Base-by-base conservation (phyloP, 2,329 filamentous ascomycete genomes). In the Colletotrichum camelliae region DNA sequence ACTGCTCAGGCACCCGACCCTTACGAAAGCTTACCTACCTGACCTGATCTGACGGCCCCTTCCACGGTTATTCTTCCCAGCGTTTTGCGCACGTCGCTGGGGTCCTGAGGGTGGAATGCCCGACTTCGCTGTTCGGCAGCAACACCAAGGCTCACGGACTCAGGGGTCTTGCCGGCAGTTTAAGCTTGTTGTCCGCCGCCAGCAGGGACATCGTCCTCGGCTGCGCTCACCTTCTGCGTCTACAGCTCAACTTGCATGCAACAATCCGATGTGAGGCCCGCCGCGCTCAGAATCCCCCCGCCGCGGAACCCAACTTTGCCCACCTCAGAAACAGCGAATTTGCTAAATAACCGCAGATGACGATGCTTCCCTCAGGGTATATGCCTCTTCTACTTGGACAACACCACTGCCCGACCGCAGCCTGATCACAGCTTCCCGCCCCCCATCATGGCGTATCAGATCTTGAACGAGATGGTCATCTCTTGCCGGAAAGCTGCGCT, bases 131-230 rank as follows among this genome's bases (percentile, higher is more conserved):
- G 64, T 55, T 66, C 24, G 33, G 39, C 24, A 24, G n/a, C 64
- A 27, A 27, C 5, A 65, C 9, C 24, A 48, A 37, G 37, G 24
- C 65, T 21, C 55, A 52, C 16, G n/a, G 27, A 35, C 27, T 24
- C 69, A 67, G 57, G 69, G 73, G 73, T 75, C 64, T 73, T 74
- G 74, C 74, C 27, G 21, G 74, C 29, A 76, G 18, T 31, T 75
- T 65, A 69, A 69, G 64, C 57, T 69, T 68, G 69, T 33, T 68
- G 64, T 16, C 62, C 31, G 21, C 57, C 61, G 27, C 24, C 57
- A 37, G 64, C 69, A 68, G 62, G 43, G 64, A 68, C 70, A 31
- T 24, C 27, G 52, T 24, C 39, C 29, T 65, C 58, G 74, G 70
- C 64, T 73, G 48, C 74, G 21, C 52, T 73, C 37, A 62, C 67